A percentile compares a stretch with the other conserved stretches of the same genome.
These are phyloP conservation scores for Mesotaenium endlicherianum DNA, from an alignment of 139 green algal species.

Conservation along the genomic window DNA sequence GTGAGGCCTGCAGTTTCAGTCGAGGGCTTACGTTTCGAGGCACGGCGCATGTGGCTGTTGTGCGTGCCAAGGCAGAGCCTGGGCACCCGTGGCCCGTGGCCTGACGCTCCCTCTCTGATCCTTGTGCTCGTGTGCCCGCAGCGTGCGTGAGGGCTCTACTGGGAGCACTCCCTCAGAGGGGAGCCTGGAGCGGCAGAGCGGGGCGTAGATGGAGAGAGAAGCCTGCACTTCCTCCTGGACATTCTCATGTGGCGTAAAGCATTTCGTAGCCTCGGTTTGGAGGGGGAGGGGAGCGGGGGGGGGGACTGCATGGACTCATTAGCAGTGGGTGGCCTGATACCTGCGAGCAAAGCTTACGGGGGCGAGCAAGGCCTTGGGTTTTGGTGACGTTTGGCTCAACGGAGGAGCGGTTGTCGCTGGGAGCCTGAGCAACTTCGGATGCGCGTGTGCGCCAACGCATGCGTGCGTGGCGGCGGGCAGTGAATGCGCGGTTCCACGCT, in stretches of 20 bases:
- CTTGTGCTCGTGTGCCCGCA: too few species aligned
- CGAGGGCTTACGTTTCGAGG: too few species aligned
- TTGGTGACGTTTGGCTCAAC: not conserved
- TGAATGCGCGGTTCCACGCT: constrained; percentile 83
- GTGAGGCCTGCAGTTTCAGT: too few species aligned
- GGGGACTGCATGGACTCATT: not conserved
- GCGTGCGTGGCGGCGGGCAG: constrained; percentile 64
- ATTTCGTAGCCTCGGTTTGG: not conserved
- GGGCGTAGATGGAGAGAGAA: not conserved
- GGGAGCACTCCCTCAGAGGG: not conserved
- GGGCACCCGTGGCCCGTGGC: too few species aligned
- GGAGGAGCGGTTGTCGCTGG: constrained; percentile 12
- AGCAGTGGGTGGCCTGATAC: not conserved
- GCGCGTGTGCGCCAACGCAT: constrained; percentile 67
- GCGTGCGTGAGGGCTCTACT: not conserved
- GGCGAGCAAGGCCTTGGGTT: not conserved
- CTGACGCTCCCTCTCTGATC: too few species aligned
- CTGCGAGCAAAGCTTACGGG: not conserved
- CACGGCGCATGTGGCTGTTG: too few species aligned
- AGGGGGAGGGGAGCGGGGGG: not conserved
- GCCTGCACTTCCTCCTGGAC: not conserved
- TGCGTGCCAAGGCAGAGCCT: too few species aligned
- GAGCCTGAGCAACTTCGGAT: constrained; percentile 66
- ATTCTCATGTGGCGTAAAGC: not conserved
- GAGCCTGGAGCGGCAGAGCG: not conserved